phyloP scores from a whole-genome alignment of 768 basidiomycete species.

The Boletus reticulatus region DNA sequence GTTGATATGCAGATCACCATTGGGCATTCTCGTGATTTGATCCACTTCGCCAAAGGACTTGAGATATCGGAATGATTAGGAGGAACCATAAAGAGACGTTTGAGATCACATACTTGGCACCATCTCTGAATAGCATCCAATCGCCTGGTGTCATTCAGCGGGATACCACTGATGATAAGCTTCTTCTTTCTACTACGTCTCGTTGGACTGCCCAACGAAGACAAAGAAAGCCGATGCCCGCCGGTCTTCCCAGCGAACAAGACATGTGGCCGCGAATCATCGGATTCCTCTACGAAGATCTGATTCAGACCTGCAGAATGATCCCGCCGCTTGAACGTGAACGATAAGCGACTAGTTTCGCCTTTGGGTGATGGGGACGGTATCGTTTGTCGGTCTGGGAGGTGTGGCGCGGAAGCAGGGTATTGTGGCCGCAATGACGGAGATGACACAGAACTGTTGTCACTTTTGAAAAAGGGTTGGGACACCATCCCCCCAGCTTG shows the following conservation, averaged over 20 bases:
- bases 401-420: slow-evolving; percentile 39
- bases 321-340: slow-evolving; percentile 22
- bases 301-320: slow-evolving; percentile 15
- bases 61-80: slow-evolving; percentile 4
- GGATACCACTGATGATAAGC: slow-evolving; percentile 69
- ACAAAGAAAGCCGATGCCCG: slow-evolving; percentile 29
- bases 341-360: slow-evolving; percentile 32
- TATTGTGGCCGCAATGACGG: slow-evolving; percentile 38
- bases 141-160: slow-evolving; percentile 54
- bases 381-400: slow-evolving; percentile 35
- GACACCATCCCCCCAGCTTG: slow-evolving; percentile 26
- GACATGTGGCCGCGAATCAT: slow-evolving; percentile 28
- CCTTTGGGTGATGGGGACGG: slow-evolving; percentile 31
- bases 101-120: slow-evolving; percentile 59
- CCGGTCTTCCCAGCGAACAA: slow-evolving; percentile 26
- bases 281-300: slow-evolving; percentile 27
- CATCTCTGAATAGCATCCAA: slow-evolving; percentile 69
- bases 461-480: slow-evolving; percentile 33
- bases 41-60: slow-evolving; percentile 76
- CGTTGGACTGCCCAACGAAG: slow-evolving; percentile 34
- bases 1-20: slow-evolving; percentile 75
- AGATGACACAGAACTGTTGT: slow-evolving; percentile 25
- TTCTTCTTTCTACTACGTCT: slow-evolving; percentile 55
- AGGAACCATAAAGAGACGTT: background rate
- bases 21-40: slow-evolving; percentile 69